Conservation (phyloP, 108 stramenopile species). For the Nitzschia inconspicua region DNA sequence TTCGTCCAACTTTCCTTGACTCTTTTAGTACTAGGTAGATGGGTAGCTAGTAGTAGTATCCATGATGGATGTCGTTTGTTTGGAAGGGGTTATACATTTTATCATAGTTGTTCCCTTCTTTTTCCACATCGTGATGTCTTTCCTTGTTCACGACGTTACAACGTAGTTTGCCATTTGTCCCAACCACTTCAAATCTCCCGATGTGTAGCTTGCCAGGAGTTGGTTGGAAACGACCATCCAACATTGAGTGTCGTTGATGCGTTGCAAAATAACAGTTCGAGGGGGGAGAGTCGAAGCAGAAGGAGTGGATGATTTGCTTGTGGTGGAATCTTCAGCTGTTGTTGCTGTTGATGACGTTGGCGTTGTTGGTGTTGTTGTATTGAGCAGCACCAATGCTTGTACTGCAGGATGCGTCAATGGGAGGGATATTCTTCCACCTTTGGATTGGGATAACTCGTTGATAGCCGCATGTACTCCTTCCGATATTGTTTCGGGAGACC, state of each 20-base stretch:
- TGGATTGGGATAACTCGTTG: slow-evolving; percentile 27
- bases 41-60: too few relatives aligned
- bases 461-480: slow-evolving; percentile 26
- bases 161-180: slow-evolving; percentile 60
- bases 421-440: slow-evolving; percentile 60
- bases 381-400: not conserved
- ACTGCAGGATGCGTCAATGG: slow-evolving; percentile 56
- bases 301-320: too few relatives aligned
- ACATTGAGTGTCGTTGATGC: slow-evolving; percentile 45
- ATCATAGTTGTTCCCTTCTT: too few relatives aligned
- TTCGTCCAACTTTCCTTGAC: too few relatives aligned
- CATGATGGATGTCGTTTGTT: too few relatives aligned
- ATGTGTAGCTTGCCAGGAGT: slow-evolving; percentile 62
- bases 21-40: too few relatives aligned
- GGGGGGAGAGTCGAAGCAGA: too few relatives aligned
- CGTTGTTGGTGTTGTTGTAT: not conserved
- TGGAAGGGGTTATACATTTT: too few relatives aligned
- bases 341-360: not conserved
- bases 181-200: slow-evolving; percentile 70
- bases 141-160: too few relatives aligned
- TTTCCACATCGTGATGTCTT: too few relatives aligned
- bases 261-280: slow-evolving; percentile 74
- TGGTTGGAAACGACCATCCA: slow-evolving; percentile 61
- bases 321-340: too few relatives aligned
- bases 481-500: not conserved